A percentile compares a stretch with the other conserved stretches of the same genome.
Evolutionary conservation across 192 early-diverging fungal species (phyloP).

Genomic region (Mortierella claussenii): DNA sequence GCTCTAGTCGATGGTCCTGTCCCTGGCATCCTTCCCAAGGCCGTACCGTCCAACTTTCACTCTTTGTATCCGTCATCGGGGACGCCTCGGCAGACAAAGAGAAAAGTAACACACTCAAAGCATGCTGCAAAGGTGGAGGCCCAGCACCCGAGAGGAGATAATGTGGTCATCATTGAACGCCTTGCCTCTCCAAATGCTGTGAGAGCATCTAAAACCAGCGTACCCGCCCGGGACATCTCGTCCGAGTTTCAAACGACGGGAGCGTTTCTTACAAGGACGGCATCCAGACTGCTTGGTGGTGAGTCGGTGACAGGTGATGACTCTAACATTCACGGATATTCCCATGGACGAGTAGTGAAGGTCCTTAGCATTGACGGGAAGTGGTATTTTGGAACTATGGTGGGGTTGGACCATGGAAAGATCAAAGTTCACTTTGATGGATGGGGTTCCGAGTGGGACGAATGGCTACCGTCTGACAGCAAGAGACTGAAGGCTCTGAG

Average conservation of each 20-base stretch:
- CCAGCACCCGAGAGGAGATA: no score
- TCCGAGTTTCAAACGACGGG: slow-evolving; percentile 57
- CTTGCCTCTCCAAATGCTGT: no score
- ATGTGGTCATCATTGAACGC: no score
- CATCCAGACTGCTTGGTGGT: slow-evolving; percentile 51
- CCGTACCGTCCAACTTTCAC: no score
- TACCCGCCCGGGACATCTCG: neutral
- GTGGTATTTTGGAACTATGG: slow-evolving; percentile 60
- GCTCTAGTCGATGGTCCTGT: no score
- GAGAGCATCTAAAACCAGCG: no score
- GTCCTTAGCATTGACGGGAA: slow-evolving; percentile 53
- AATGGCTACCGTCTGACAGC: slow-evolving; percentile 66
- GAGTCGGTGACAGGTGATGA: slow-evolving; percentile 51
- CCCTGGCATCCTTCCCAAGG: no score
- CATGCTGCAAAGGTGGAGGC: no score
- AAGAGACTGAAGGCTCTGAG: slow-evolving; percentile 45
- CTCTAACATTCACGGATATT: slow-evolving; percentile 61
- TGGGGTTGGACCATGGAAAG: slow-evolving; percentile 53
- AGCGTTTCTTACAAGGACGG: slow-evolving; percentile 61
- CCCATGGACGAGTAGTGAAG: slow-evolving; percentile 52
- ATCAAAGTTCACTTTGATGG: slow-evolving; percentile 65
- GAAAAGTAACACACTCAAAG: no score
- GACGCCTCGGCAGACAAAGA: no score
- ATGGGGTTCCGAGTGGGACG: slow-evolving; percentile 62
- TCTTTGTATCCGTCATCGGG: no score